Evolutionary conservation across 176 grass and related monocot genomes (phyloP), one percentile per base, ranked within the genome.

Genomic region (Canna indica): DNA sequence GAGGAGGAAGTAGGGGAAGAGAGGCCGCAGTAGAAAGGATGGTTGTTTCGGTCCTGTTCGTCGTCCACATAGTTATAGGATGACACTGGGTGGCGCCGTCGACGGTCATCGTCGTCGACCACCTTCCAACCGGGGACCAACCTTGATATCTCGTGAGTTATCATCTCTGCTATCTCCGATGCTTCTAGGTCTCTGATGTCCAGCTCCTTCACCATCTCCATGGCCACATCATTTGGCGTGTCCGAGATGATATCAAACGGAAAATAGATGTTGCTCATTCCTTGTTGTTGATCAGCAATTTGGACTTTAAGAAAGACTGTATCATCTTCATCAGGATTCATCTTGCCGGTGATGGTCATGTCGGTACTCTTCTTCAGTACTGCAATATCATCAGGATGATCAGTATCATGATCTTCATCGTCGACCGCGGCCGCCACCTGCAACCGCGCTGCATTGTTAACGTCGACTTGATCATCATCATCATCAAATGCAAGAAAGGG

Each of bases 151-250:
- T 87, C 94, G 50, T 86, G 77, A 16, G 84, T 59, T 76, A 99
- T 99, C 94, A 90, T 99, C 73, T 80, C 75, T 5, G 94, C 89
- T 46, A 99, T 99, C 69, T 90, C 86, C 1, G 66, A 27, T 0
- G 94, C 59, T 20, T 93, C 76, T 26, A 84, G 59, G 52, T 93
- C 84, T 0, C 64, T 44, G 71, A 99, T 90, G 58, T 99, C 86
- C 44, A 99, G 82, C 60, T 99, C 94, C 73, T 84, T 93, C 5
- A 99, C 94, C 94, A 99, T 99, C 82, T 99, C 94, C 18, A 34
- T 53, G 0, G 94, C 89, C 78, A 99, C 94, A 32, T 93, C 94
- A 5, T 16, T 78, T 16, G 89, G 86, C 2, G 94, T 99, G 72
- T 99, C 94, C 56, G 58, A 70, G 1, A 29, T 50, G 8, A 84